Conservation (phyloP, 805 yeast species). For the Saccharomyces jurei region DNA sequence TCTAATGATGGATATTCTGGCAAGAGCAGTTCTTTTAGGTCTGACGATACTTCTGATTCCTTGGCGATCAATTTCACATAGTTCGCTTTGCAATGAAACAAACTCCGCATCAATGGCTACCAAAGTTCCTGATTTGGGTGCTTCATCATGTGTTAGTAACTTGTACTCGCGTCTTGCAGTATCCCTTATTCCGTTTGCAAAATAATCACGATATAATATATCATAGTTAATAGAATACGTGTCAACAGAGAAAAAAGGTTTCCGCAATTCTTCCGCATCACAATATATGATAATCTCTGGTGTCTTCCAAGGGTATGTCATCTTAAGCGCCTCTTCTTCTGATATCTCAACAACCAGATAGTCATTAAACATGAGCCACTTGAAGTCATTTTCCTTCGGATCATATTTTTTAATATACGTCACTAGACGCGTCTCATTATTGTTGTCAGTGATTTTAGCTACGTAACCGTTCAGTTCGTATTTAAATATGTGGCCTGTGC, state of each 20-base stretch:
- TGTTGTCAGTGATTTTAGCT: constrained; percentile 53
- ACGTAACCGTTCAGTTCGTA: constrained; percentile 65
- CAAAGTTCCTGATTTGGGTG: constrained; percentile 65
- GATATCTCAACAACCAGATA: constrained; percentile 73
- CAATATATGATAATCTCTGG: constrained; percentile 69
- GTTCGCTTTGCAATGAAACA: constrained; percentile 72
- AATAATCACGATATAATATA: constrained; percentile 66
- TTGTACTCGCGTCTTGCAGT: constrained; percentile 55
- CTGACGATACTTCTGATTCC: constrained; percentile 63
- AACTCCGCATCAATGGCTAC: constrained; percentile 97
- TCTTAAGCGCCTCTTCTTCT: constrained; percentile 69
- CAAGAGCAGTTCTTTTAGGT: constrained; percentile 72
- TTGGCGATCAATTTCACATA: constrained; percentile 64
- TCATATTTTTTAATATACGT: constrained; percentile 46
- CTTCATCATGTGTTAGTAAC: constrained; percentile 57
- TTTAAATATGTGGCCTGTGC: constrained; percentile 30
- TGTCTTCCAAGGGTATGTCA: constrained; percentile 71
- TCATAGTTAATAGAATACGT: constrained; percentile 53
- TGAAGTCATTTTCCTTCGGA: constrained; percentile 18
- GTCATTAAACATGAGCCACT: constrained; percentile 86
- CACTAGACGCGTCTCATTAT: constrained; percentile 49
- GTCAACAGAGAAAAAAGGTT: constrained; percentile 38
- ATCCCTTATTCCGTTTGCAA: constrained; percentile 59
- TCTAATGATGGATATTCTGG: constrained; percentile 80
- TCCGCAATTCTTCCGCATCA: constrained; percentile 35